Evolutionary conservation across 2,329 filamentous ascomycete species (phyloP), one percentile per base, ranked within the genome.

Genomic region (Dactylellina parvicollis): DNA sequence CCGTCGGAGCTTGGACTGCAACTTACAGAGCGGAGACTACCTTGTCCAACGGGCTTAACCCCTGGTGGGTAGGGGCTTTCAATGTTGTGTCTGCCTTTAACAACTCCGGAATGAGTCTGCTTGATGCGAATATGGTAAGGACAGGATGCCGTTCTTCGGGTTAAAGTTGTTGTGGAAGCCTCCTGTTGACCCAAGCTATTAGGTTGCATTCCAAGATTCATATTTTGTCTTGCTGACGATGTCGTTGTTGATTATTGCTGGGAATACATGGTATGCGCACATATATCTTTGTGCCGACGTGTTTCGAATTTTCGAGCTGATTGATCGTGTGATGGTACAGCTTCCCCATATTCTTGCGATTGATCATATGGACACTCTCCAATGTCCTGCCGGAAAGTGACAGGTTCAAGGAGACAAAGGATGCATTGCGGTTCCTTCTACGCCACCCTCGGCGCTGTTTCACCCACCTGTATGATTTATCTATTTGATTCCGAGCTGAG

Each of bases 41-140:
- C 0, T 77, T 80, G 1, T 80, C 78, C 3, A 89, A 90, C 78
- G 86, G 85, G 10, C 83, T 88, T 60, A 86, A 87, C 67, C 86
- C 88, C 32, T 90, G 86, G 86, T 90, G 88, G 88, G 82, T 87
- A 1, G 88, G 88, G 40, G 84, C 87, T 46, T 91, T 90, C 80
- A 88, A 89, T 73, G 86, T 86, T 1, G 84, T 87, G 3, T 89
- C 87, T 16, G 88, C 88, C 0, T 91, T 90, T 79, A 90, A 89
- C 80, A 90, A 90, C 76, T 87, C 85, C n/a, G 88, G 88, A 40
- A 89, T 91, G 87, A 86, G 85, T 18, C 81, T 90, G 34, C 80
- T 90, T 10, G 88, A 90, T 78, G 84, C 85, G 40, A 90, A 89
- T 77, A 88, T 91, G 81, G 81, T 86, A 1, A 85, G 86, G 0